phyloP scores from a whole-genome alignment of 305 asterid genomes.

The Rubia occidens region DNA sequence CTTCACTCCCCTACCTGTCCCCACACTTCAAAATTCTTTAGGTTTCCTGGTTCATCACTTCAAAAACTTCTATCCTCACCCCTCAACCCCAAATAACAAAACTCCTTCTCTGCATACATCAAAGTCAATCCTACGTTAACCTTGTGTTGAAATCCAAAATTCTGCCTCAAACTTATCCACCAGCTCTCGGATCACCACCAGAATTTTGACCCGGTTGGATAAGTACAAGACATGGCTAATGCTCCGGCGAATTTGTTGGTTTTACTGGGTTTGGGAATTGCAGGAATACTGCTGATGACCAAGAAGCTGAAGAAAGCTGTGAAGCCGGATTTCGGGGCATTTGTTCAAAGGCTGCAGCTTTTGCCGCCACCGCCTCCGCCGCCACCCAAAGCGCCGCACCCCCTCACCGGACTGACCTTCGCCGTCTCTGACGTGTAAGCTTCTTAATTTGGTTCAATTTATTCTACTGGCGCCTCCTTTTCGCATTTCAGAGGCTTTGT shows the following conservation, averaged over 20 bases:
- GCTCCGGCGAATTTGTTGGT: slow-evolving; percentile 79
- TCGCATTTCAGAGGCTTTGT: background rate
- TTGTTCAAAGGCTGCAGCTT: slow-evolving; percentile 77
- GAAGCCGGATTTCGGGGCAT: slow-evolving; percentile 82
- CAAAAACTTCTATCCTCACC: slow-evolving; percentile 7
- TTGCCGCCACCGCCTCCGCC: slow-evolving; percentile 97
- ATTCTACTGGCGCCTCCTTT: background rate
- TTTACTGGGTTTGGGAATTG: slow-evolving; percentile 86
- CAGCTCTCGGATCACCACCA: background rate
- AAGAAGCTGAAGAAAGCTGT: slow-evolving; percentile 71
- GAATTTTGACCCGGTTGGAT: background rate
- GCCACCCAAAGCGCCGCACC: slow-evolving; percentile 96
- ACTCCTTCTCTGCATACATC: background rate
- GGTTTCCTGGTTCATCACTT: slow-evolving; percentile 11
- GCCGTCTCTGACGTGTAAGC: slow-evolving; percentile 86
- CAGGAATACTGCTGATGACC: slow-evolving; percentile 76
- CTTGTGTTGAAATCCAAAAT: background rate
- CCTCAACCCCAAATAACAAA: background rate
- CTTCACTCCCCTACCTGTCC: background rate
- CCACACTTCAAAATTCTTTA: slow-evolving; percentile 5
- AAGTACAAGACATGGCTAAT: slow-evolving; percentile 41
- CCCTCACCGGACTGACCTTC: slow-evolving; percentile 73
- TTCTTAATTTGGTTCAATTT: background rate
- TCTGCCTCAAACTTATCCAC: background rate
- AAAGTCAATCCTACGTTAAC: background rate